These are phyloP conservation scores for Catharanthus roseus DNA, from an alignment of 257 asterid genomes.

Conservation along the genomic window DNA sequence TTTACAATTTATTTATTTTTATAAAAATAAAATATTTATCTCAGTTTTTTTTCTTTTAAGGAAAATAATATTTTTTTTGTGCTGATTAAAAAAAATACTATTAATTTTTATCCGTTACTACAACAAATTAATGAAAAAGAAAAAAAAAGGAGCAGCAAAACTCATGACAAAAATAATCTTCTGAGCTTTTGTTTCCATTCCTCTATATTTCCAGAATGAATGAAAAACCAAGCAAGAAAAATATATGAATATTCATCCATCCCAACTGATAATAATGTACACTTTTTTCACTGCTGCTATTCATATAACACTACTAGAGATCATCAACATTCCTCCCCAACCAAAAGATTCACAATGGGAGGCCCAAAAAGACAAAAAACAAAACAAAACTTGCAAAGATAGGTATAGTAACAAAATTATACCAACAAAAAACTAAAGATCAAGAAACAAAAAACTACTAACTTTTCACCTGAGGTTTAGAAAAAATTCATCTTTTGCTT, in stretches of 20 bases:
- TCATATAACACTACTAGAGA: background rate
- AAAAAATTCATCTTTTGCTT: constrained; percentile 10
- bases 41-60: too few species aligned
- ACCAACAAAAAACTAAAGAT: constrained; percentile 11
- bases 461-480: constrained; percentile 20
- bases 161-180: too few species aligned
- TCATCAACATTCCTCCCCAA: constrained; percentile 36
- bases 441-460: background rate
- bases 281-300: constrained; percentile 25
- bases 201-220: constrained; percentile 2
- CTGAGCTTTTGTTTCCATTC: too few species aligned
- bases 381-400: constrained; percentile 6
- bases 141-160: too few species aligned
- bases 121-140: too few species aligned
- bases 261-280: constrained; percentile 38
- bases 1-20: too few species aligned
- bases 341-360: constrained; percentile 32
- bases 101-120: too few species aligned
- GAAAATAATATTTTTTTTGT: too few species aligned
- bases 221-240: constrained; percentile 14
- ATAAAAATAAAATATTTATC: too few species aligned
- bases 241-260: constrained; percentile 17
- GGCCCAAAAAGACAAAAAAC: constrained; percentile 15
- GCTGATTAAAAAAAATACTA: too few species aligned
- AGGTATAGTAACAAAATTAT: constrained; percentile 18